Conservation (phyloP, 768 basidiomycete genomes). For the Stropharia rugosoannulata region DNA sequence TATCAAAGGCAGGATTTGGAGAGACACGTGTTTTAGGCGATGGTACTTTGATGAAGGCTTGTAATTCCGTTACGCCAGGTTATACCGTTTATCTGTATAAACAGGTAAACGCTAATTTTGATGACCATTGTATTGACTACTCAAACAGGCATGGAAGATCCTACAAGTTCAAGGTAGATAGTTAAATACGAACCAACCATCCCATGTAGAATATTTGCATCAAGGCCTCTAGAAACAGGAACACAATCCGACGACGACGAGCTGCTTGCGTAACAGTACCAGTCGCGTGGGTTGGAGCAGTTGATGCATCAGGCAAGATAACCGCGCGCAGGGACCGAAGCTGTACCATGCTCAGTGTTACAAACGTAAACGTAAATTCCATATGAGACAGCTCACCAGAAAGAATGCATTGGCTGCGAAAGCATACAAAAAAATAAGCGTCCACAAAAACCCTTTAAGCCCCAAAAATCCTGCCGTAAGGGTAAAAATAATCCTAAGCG, state of each 20-base stretch:
- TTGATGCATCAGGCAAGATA: slow-evolving; percentile 78
- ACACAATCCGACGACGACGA: slow-evolving; percentile 81
- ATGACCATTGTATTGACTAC: no score
- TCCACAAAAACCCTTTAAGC: slow-evolving; percentile 61
- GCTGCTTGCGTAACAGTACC: slow-evolving; percentile 75
- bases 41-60: no score
- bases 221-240: slow-evolving; percentile 85
- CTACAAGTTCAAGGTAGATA: no score
- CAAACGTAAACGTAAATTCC: background rate
- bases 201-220: slow-evolving; percentile 86
- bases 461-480: slow-evolving; percentile 71
- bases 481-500: slow-evolving; percentile 74
- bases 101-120: no score
- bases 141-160: no score
- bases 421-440: slow-evolving; percentile 75
- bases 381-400: slow-evolving; percentile 53
- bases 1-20: no score
- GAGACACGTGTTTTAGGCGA: no score
- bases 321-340: slow-evolving; percentile 91
- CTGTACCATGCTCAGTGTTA: slow-evolving; percentile 34
- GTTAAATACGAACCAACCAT: slow-evolving; percentile 59
- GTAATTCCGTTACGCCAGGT: no score
- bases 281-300: slow-evolving; percentile 39
- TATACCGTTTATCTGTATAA: no score
- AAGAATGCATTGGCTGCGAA: slow-evolving; percentile 93